These are phyloP conservation scores for Curvularia sp. DNA, from an alignment of 2,329 filamentous ascomycete species.

Conservation along the genomic window DNA sequence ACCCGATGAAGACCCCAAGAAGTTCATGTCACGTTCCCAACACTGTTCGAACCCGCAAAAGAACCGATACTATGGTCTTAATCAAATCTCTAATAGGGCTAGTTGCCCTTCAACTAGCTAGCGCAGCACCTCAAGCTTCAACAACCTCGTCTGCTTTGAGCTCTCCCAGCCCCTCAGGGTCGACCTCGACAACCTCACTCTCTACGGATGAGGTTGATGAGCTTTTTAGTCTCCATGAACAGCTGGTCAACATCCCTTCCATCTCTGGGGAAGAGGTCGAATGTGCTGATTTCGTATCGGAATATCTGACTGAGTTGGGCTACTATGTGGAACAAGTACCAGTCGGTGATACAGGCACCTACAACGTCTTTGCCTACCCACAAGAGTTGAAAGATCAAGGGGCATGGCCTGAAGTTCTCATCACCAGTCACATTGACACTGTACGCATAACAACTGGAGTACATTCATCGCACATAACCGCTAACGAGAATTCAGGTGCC, in stretches of 20 bases:
- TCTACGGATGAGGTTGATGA: conserved; percentile 31
- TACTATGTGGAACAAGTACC: conserved; percentile 55
- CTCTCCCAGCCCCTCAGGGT: conserved; percentile 8
- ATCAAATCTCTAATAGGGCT: conserved; percentile 5
- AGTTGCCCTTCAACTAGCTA: not conserved
- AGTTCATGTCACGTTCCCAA: not conserved
- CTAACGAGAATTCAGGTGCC: conserved; percentile 43
- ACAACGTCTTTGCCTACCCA: conserved; percentile 76
- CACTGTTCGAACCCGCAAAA: not conserved
- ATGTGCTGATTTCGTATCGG: conserved; percentile 70
- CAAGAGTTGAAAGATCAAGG: conserved; percentile 43
- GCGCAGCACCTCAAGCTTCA: conserved; percentile 18
- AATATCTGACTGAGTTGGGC: conserved; percentile 66
- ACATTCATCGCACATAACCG: not conserved
- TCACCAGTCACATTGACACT: conserved; percentile 82
- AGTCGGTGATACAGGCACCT: conserved; percentile 58
- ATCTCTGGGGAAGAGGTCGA: conserved; percentile 65
- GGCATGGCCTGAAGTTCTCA: conserved; percentile 63
- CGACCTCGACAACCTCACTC: conserved; percentile 8
- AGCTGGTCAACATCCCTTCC: conserved; percentile 37
- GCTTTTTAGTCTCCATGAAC: conserved; percentile 32
- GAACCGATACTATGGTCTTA: conserved; percentile 1
- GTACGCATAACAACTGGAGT: conserved; percentile 30
- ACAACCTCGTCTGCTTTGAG: conserved; percentile 8
- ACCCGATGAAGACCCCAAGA: not conserved